phyloP scores from a whole-genome alignment of 768 basidiomycete species.

The Boletus eberwhitei region DNA sequence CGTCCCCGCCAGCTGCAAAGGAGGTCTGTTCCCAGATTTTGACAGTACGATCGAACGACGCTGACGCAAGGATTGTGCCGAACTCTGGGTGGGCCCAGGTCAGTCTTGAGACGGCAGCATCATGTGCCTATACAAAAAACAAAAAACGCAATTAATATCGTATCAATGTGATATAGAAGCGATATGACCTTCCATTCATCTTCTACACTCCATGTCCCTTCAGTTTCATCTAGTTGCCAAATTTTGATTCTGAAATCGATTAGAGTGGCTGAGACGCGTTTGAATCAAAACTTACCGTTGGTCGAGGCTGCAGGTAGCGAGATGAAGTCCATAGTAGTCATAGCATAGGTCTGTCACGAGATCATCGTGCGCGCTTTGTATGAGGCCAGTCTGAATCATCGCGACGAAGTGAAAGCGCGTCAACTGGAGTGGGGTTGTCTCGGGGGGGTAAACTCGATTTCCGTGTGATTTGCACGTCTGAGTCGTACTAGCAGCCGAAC shows the following conservation, averaged over 20 bases:
- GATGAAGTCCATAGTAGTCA: conserved; percentile 82
- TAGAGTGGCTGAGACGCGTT: conserved; percentile 8
- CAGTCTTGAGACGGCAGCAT: conserved; percentile 80
- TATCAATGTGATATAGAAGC: neutral
- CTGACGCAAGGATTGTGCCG: conserved; percentile 80
- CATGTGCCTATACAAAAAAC: conserved; percentile 76
- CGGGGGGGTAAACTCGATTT: neutral
- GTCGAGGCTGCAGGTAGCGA: conserved; percentile 81
- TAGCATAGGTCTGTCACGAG: conserved; percentile 84
- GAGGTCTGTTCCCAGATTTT: conserved; percentile 84
- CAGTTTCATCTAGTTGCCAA: conserved; percentile 73
- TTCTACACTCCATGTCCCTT: conserved; percentile 72
- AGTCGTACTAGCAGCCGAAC: neutral
- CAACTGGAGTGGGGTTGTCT: neutral
- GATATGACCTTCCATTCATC: conserved; percentile 89
- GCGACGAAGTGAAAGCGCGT: neutral
- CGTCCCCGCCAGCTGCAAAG: conserved; percentile 27
- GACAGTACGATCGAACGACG: conserved; percentile 87
- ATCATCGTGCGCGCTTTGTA: conserved; percentile 75
- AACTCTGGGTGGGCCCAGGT: conserved; percentile 94
- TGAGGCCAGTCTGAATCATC: conserved; percentile 80
- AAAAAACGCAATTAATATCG: neutral
- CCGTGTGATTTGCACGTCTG: neutral
- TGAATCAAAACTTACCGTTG: conserved; percentile 53
- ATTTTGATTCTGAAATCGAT: conserved; percentile 62